Evolutionary conservation across 768 basidiomycete genomes (phyloP), one percentile per base, ranked within the genome.

Genomic region (Astraeus odoratus): DNA sequence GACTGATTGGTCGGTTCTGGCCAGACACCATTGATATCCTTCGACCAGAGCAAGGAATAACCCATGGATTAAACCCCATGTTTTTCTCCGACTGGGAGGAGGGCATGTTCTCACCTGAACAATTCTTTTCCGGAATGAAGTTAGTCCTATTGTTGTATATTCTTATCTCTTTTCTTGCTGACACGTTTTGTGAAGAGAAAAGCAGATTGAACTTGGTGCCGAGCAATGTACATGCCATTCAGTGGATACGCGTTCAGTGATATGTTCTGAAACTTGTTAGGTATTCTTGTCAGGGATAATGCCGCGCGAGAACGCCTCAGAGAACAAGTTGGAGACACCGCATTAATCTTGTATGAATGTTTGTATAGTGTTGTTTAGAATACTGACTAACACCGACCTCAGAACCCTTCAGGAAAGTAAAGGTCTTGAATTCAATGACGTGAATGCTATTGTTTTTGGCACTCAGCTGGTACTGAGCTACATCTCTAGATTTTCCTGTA

Each of bases 401-500:
- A 47, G 49, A 47, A 48, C 49, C 6, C 46, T 50, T 16, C 38
- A 50, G 23, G 49, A 50, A 29, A 50, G 49, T 23, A 50, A 50
- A 38, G 49, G 49, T 16, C 24, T 50, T 10, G 34, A 46, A 36
- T 43, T 42, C 34, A 43, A 43, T 44, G 44, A 50, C 31, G 43
- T 39, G 40, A 40, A 46, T 24, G 22, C 23, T 15, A n/a, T n/a
- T n/a, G n/a, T 38, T 39, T 24, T 23, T 22, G 23, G 15, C 6
- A n/a, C 22, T 39, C n/a, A 25, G 4, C 20, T 24, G 7, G 37
- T 39, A 8, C 22, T n/a, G 5, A 22, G 10, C 10, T 2, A 39
- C n/a, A n/a, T n/a, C 8, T n/a, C 15, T 24, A 86, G 83, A 84
- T 88, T 3, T 66, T 88, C 3, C 54, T 88, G 8, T 86, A 80